phyloP scores from a whole-genome alignment of 352 stramenopile species.

The Phytopythium montanum region DNA sequence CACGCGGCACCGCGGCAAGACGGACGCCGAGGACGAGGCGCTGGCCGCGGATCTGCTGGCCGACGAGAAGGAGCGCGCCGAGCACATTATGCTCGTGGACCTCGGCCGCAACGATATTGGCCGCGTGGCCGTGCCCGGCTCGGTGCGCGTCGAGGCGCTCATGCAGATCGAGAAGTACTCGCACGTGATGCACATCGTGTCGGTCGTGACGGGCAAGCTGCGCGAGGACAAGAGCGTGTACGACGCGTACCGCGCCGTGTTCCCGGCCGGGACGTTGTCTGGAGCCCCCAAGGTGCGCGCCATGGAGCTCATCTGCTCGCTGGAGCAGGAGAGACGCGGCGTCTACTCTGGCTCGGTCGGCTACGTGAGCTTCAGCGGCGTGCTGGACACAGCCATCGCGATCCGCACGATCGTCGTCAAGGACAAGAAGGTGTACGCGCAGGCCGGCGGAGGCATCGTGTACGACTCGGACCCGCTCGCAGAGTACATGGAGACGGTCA shows the following conservation, averaged over 20 bases:
- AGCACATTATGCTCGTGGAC: constrained; percentile 93
- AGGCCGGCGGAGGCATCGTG: constrained; percentile 86
- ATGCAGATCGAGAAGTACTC: constrained; percentile 93
- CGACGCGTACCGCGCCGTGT: constrained; percentile 88
- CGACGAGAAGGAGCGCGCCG: constrained; percentile 88
- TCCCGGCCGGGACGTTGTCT: constrained; percentile 83
- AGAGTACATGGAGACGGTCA: constrained; percentile 89
- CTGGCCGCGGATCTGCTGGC: constrained; percentile 74
- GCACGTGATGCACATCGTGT: constrained; percentile 92
- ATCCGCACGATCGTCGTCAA: constrained; percentile 89
- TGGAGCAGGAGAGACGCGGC: constrained; percentile 78
- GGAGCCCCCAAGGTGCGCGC: constrained; percentile 88
- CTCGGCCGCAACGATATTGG: constrained; percentile 89
- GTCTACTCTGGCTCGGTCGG: constrained; percentile 87
- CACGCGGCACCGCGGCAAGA: constrained; percentile 80
- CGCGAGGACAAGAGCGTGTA: constrained; percentile 80
- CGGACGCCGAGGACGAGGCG: constrained; percentile 81
- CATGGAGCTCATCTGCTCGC: constrained; percentile 86
- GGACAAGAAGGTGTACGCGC: constrained; percentile 72
- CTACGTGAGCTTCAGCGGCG: constrained; percentile 86
- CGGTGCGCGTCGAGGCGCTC: constrained; percentile 79
- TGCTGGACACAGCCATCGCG: constrained; percentile 86
- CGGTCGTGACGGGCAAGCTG: constrained; percentile 81
- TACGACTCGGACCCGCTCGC: constrained; percentile 85
- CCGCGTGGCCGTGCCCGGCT: constrained; percentile 75